phyloP scores from a whole-genome alignment of 106 monocot species.

The Chionographis japonica region DNA sequence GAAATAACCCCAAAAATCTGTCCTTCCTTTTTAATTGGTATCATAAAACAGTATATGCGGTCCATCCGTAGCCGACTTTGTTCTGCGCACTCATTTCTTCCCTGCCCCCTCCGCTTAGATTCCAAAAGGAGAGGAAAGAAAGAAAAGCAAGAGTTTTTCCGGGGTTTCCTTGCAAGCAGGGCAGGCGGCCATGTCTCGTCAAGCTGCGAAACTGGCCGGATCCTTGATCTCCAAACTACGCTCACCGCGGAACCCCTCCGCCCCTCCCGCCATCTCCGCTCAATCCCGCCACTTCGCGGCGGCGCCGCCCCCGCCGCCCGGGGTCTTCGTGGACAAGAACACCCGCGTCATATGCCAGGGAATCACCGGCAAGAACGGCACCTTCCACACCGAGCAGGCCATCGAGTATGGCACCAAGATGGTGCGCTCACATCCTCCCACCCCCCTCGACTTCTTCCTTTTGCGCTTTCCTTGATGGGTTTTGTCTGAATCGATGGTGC shows the following conservation, averaged over 20 bases:
- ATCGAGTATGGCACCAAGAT: slow-evolving; percentile 99
- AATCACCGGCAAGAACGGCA: slow-evolving; percentile 98
- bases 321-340: slow-evolving; percentile 95
- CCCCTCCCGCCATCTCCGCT: neutral
- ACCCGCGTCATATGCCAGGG: slow-evolving; percentile 98
- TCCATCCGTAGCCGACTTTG: neutral
- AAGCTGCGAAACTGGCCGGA: slow-evolving; percentile 40
- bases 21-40: too few species aligned
- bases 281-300: slow-evolving; percentile 60
- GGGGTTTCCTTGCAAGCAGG: too few species aligned
- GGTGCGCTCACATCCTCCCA: slow-evolving; percentile 23
- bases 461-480: neutral
- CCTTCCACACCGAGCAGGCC: slow-evolving; percentile 99
- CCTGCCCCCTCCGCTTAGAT: too few species aligned
- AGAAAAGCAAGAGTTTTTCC: too few species aligned
- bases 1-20: too few species aligned
- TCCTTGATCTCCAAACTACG: slow-evolving; percentile 22
- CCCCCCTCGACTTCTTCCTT: neutral
- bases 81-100: too few species aligned
- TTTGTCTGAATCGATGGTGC: neutral
- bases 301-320: slow-evolving; percentile 50
- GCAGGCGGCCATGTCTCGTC: slow-evolving; percentile 40
- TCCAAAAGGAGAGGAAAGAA: too few species aligned
- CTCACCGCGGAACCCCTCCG: neutral
- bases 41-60: neutral